Conservation (phyloP, 306 rosid genomes). For the Sechiopsis laciniata region DNA sequence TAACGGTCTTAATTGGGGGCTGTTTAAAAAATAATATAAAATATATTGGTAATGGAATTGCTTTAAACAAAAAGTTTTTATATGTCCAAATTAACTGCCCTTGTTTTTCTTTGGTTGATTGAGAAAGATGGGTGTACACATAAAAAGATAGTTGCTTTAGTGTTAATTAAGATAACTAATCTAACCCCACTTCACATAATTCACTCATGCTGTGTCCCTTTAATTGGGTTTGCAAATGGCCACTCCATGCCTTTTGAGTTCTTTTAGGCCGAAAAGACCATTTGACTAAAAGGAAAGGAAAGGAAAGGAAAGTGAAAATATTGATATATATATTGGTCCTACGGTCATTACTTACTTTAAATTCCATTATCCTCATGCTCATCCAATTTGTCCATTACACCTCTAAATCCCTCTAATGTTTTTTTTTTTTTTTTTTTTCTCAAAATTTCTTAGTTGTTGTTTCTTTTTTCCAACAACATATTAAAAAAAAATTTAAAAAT, state of each 20-base stretch:
- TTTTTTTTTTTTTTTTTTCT: no score
- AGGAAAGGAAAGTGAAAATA: neutral
- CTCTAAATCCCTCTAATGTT: no score
- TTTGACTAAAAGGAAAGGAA: constrained; percentile 1
- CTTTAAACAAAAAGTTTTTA: no score
- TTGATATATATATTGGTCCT: constrained; percentile 3
- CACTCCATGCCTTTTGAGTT: constrained; percentile 23
- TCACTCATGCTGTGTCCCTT: constrained; percentile 21
- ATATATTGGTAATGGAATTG: no score
- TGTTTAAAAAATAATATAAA: no score
- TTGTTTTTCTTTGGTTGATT: no score
- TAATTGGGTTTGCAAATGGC: constrained; percentile 17
- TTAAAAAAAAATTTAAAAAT: no score
- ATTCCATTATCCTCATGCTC: constrained; percentile 15
- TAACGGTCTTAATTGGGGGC: no score
- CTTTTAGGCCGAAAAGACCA: constrained; percentile 20
- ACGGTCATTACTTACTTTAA: constrained; percentile 12
- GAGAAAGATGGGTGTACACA: no score
- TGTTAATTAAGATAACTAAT: constrained; percentile 17
- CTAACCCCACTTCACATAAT: constrained; percentile 21
- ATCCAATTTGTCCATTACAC: constrained; percentile 18
- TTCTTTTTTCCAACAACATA: no score
- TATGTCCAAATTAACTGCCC: neutral
- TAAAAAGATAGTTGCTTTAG: neutral
- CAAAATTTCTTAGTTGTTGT: no score